Evolutionary conservation across 1,284 basidiomycete species (phyloP), one percentile per base, ranked within the genome.

Genomic region (Psilocybe mexicana): DNA sequence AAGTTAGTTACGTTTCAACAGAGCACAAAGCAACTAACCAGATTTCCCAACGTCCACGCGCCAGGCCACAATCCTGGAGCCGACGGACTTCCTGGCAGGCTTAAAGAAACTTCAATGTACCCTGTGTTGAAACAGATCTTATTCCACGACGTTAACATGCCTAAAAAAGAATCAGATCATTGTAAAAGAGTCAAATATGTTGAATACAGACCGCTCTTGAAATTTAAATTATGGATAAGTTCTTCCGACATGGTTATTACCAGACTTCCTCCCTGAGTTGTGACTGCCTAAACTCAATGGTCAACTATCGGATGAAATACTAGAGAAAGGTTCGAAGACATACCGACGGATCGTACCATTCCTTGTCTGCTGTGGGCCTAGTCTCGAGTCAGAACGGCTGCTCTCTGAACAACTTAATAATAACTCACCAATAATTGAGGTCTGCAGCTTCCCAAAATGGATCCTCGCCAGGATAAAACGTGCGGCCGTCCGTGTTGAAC

Each of bases 91-190:
- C 94, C 94, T n/a, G 94, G 94, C 62, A 97, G 75, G 66, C 88
- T 92, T 23, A 96, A 72, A 12, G 82, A 81, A 14, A 88, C 84
- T 70, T 96, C 93, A 56, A 98, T 79, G 69, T 94, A 94, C 1
- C 94, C 96, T 0, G 92, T 93, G 2, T 90, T 96, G 73, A 96
- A 98, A 75, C 96, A 97, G 61, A 98, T 75, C 71, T 94, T 92
- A 74, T 96, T 96, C 94, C 94, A 96, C 4, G 84, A 78, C 59
- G 83, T 81, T 28, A 93, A 60, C 90, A 92, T 92, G 33, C 86
- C 88, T 85, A 62, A 52, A 33, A 28, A 18, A 36, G 38, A 43
- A 43, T 48, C 33, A 55, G 48, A 25, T 33, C 6, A 55, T 44
- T 49, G 36, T 23, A 5, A 24, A 25, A 2, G 35, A 52, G 23